phyloP scores from a whole-genome alignment of 202 grass and related monocot species.

The Tripidium arundinaceum region DNA sequence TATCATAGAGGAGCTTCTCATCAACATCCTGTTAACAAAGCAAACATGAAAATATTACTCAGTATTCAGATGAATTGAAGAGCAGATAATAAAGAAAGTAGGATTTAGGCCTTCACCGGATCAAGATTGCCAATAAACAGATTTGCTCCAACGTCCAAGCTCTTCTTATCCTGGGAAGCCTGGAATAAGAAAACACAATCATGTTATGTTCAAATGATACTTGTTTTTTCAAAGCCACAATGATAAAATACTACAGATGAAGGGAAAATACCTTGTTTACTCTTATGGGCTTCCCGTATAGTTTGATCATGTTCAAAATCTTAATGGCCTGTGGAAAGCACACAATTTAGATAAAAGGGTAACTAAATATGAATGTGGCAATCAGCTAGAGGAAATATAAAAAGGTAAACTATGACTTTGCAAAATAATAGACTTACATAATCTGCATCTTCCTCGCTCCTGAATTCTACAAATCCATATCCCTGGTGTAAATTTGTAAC shows the following conservation, averaged over 20 bases:
- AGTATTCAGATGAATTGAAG: too few species aligned
- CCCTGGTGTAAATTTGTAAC: slow-evolving; percentile 99
- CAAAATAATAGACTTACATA: slow-evolving; percentile 56
- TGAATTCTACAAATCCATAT: slow-evolving; percentile 97
- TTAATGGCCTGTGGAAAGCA: slow-evolving; percentile 77
- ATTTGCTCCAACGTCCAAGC: too few species aligned
- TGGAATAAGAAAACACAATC: too few species aligned
- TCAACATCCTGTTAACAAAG: slow-evolving; percentile 76
- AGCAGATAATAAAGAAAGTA: too few species aligned
- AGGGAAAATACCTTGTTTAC: slow-evolving; percentile 80
- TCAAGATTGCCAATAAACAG: too few species aligned
- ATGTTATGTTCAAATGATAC: too few species aligned
- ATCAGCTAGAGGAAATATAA: slow-evolving; percentile 16
- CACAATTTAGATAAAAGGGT: background rate
- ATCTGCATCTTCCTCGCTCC: slow-evolving; percentile 96
- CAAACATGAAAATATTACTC: background rate
- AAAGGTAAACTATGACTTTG: slow-evolving; percentile 7
- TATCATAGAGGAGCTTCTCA: slow-evolving; percentile 97
- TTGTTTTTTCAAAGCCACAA: background rate
- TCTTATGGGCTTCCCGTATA: slow-evolving; percentile 94
- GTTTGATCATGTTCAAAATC: slow-evolving; percentile 99
- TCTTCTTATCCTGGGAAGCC: too few species aligned
- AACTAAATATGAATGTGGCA: slow-evolving; percentile 12
- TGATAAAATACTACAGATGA: background rate
- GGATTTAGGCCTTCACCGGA: too few species aligned